Evolutionary conservation across 2,329 filamentous ascomycete genomes (phyloP), one percentile per base, ranked within the genome.

Genomic region (Fusarium sp.): DNA sequence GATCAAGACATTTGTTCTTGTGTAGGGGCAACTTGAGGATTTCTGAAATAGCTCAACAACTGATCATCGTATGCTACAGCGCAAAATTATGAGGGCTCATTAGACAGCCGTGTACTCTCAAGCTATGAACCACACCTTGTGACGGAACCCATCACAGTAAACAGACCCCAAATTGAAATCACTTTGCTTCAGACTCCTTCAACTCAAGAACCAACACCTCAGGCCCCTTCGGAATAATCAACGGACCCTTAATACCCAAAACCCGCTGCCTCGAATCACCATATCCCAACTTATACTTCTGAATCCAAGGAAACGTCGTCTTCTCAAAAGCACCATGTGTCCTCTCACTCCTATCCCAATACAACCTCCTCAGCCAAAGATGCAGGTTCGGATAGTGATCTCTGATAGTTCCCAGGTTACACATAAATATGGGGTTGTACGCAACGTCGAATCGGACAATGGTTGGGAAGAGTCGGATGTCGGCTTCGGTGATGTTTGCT

Each of bases 401-500:
- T 3, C 88, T 81, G 62, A 91, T 87, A 73, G 86, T 88, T 72
- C 85, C 87, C 16, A 90, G 73, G 65, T 90, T 91, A 71, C 88
- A 90, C 72, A 84, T 82, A 74, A 91, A 90, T 29, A 90, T 85
- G 67, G 88, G 85, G 36, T 90, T 83, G 69, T 92, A 93, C 0
- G 89, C 89, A 1, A 86, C 81, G 68, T 93, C 91, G 72, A 93
- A 93, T 3, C 90, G 85, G 11, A 85, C 79, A 38, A 91, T 84
- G 0, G 90, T 92, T 1, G 89, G 87, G 75, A 85, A 91, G 13
- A 92, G 79, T 9, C 90, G 82, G 34, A 93, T 83, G 73, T 93
- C 91, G 0, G 88, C 87, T 75, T 93, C 91, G 1, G 90, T 92
- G 61, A 93, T 79, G 53, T 83, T 69, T 4, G 86, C 77, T 1